Conservation (phyloP, 179 eudicot genomes). For the Vitellaria paradoxa region DNA sequence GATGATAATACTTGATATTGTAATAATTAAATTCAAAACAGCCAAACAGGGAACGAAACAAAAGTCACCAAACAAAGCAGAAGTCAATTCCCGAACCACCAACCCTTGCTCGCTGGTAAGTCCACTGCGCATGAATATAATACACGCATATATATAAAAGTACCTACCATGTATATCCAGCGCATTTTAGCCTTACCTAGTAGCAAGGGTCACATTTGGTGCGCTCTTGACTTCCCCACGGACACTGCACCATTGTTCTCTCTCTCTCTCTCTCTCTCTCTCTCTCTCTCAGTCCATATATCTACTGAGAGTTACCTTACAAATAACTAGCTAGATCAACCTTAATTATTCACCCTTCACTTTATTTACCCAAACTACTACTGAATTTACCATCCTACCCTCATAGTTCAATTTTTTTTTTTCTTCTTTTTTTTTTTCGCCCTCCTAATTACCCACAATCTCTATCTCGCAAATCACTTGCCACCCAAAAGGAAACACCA, state of each 20-base stretch:
- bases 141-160: too few species aligned
- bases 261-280: background rate
- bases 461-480: constrained; percentile 2
- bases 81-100: too few species aligned
- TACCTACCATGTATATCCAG: background rate
- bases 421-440: background rate
- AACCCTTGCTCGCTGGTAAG: too few species aligned
- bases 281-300: background rate
- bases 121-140: too few species aligned
- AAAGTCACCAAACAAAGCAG: too few species aligned
- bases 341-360: constrained; percentile 10
- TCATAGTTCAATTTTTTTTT: background rate
- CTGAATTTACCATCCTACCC: constrained; percentile 6
- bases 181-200: constrained; percentile 19
- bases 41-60: too few species aligned
- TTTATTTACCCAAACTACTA: constrained; percentile 16
- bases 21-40: too few species aligned
- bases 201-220: constrained; percentile 70
- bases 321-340: constrained; percentile 2
- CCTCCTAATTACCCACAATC: constrained; percentile 14
- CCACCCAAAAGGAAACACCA: background rate
- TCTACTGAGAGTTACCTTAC: background rate
- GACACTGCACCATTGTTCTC: background rate
- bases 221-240: constrained; percentile 96
- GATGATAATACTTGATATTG: too few species aligned